Base-by-base conservation (phyloP, 306 rosid species). In the Casuarina equisetifolia region DNA sequence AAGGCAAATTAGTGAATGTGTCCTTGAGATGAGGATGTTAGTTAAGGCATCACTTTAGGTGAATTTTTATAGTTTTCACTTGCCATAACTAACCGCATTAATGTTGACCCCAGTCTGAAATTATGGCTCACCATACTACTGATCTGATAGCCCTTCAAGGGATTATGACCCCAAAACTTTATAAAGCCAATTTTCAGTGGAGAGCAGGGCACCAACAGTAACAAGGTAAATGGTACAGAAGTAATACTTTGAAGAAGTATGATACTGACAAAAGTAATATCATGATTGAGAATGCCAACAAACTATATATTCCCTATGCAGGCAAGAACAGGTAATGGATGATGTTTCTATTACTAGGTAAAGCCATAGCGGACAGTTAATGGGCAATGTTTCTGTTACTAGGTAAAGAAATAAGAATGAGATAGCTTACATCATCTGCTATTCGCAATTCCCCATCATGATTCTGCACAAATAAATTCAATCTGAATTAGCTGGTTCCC, bases 371-470 rank as follows among this genome's bases (percentile, higher is more conserved):
- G 32, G 1, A 25, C 32, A 25, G 32, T 10, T 16, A 17, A 40
- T 32, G 57, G 40, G n/a, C 64, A n/a, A 66, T 43, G 35, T 80
- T 7, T 72, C 48, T 66, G 7, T 16, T 16, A 16, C 15, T 17
- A 66, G 71, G 49, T 40, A 62, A 72, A 62, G 12, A 63, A 51
- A 25, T 19, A 79, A 39, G 62, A 3, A 20, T 17, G 61, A 73
- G 69, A 54, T 70, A 36, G 74, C 98, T 90, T 92, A 94, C 97
- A 86, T 94, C 98, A 63, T 92, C 97, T 36, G 94, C 97, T 74
- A 94, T 90, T 86, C 87, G 97, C 80, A 94, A 79, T 46, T 74
- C 58, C 71, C 98, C 93, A n/a, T 80, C 84, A 44, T 88, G 63
- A 76, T 89, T 91, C 98, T 92, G 95, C 91, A 90, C 40, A 77